Base-by-base conservation (phyloP, 129 eudicot species). In the Dittrichia graveolens region DNA sequence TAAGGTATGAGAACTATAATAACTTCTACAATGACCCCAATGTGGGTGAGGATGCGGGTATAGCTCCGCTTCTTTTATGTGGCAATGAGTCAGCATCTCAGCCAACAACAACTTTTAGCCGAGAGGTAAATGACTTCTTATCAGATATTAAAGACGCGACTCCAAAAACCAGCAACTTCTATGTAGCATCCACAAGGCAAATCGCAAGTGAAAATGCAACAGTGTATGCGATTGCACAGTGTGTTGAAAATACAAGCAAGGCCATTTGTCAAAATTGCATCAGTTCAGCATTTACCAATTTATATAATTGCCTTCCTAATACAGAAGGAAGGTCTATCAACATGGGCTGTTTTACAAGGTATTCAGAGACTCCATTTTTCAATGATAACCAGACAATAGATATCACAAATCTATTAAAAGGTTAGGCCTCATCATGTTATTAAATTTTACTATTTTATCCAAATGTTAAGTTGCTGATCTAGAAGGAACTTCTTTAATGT, bases 321-420 rank as follows among this genome's bases (percentile, higher is more conserved):
- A 78, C 83, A 1, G 94, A 90, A 66, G 96, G 83, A 37, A 80
- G 89, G 68, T 85, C 83, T 74, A 19, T 85, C 49, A 78, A 77
- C 45, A 82, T 85, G 19, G 96, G 87, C 35, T 87, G 96, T 75
- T 90, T 85, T 55, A 44, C 85, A 56, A 85, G 96, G 74, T 90
- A 81, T 68, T 87, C 96, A 4, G 74, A 67, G 35, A 75, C 81
- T 3, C 62, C 87, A 0, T 90, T 87, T 62, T 90, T 90, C 44
- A 39, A 72, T 7, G 84, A 63, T 11, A 87, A 90, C 69, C 89
- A 90, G 75, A 90, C 91, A 3, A 75, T 63, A 4, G 64, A 77
- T 53, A 85, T 90, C 71, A 50, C 79, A 34, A 81, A 87, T 50
- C 72, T 74, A 52, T 80, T 80, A 40, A 79, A 67, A 75, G 92